Conservation (phyloP, 2,329 filamentous ascomycete genomes). For the Fusarium tuaranense region DNA sequence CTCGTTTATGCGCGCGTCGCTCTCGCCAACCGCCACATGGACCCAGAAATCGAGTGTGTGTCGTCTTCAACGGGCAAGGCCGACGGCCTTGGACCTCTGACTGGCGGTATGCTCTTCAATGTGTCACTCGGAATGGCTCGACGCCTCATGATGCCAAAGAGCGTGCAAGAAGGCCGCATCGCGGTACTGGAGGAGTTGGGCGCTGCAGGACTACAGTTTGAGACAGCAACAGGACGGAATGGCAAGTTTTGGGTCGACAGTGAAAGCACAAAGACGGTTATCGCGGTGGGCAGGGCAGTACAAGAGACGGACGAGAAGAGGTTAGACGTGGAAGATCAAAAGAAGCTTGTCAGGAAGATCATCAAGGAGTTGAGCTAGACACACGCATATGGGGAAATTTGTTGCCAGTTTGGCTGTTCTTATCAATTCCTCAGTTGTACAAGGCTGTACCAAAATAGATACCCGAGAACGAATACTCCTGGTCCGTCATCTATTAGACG, state of each 20-base stretch:
- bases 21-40: slow-evolving; percentile 83
- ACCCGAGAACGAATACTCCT: slow-evolving; percentile 40
- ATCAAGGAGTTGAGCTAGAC: slow-evolving; percentile 68
- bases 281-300: slow-evolving; percentile 83
- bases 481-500: slow-evolving; percentile 31
- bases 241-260: slow-evolving; percentile 93
- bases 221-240: slow-evolving; percentile 93
- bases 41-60: slow-evolving; percentile 91
- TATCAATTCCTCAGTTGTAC: slow-evolving; percentile 33
- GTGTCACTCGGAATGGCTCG: slow-evolving; percentile 86
- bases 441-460: slow-evolving; percentile 41
- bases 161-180: slow-evolving; percentile 71
- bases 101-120: slow-evolving; percentile 86
- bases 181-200: slow-evolving; percentile 85
- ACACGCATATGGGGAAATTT: slow-evolving; percentile 8
- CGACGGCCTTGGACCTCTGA: slow-evolving; percentile 86
- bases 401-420: slow-evolving; percentile 36
- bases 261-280: slow-evolving; percentile 76
- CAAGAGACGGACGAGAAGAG: slow-evolving; percentile 79
- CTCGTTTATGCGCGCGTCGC: slow-evolving; percentile 90
- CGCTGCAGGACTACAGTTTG: slow-evolving; percentile 82
- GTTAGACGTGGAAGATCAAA: slow-evolving; percentile 74
- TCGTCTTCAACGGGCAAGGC: slow-evolving; percentile 87
- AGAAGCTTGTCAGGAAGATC: slow-evolving; percentile 75
- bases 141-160: slow-evolving; percentile 76